Evolutionary conservation across 1,139 yeast species (phyloP).

Genomic region (Magnusiomyces ingens): DNA sequence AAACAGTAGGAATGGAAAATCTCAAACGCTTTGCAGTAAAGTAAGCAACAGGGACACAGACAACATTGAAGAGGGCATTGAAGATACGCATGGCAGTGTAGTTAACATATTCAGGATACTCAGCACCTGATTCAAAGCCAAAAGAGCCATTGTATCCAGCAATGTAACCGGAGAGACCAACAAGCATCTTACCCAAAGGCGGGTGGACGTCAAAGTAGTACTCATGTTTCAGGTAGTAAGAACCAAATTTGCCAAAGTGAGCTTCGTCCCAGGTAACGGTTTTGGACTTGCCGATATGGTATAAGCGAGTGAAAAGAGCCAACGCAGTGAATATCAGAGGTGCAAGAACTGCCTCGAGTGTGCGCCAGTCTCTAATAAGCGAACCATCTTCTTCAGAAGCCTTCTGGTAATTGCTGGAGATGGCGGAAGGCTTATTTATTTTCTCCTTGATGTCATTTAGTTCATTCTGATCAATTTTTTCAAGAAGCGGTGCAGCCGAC

Average conservation of each 20-base stretch:
- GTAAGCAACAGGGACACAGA: slow-evolving; percentile 91
- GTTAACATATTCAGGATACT: slow-evolving; percentile 80
- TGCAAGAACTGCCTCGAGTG: slow-evolving; percentile 43
- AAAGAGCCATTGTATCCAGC: slow-evolving; percentile 96
- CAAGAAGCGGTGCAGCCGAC: slow-evolving; percentile 1
- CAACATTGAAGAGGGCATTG: slow-evolving; percentile 83
- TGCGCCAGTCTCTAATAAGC: slow-evolving; percentile 16
- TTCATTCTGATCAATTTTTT: not conserved
- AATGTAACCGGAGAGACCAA: slow-evolving; percentile 87
- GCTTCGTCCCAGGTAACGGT: slow-evolving; percentile 96
- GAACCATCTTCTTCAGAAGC: slow-evolving; percentile 14
- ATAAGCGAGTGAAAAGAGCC: slow-evolving; percentile 62
- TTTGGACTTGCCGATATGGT: slow-evolving; percentile 54
- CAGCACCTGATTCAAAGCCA: slow-evolving; percentile 84
- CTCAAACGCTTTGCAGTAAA: slow-evolving; percentile 84
- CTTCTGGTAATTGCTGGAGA: not conserved
- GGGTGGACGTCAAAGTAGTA: slow-evolving; percentile 98
- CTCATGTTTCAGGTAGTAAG: slow-evolving; percentile 85
- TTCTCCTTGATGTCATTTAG: slow-evolving; percentile 4
- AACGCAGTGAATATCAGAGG: slow-evolving; percentile 54
- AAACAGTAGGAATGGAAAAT: slow-evolving; percentile 70
- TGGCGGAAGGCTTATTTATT: slow-evolving; percentile 9
- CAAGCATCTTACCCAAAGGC: slow-evolving; percentile 94
- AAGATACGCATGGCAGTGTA: slow-evolving; percentile 89
- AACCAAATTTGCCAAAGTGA: slow-evolving; percentile 84